Base-by-base conservation (phyloP, 371 early-diverging fungal genomes). In the Mucor saturninus region DNA sequence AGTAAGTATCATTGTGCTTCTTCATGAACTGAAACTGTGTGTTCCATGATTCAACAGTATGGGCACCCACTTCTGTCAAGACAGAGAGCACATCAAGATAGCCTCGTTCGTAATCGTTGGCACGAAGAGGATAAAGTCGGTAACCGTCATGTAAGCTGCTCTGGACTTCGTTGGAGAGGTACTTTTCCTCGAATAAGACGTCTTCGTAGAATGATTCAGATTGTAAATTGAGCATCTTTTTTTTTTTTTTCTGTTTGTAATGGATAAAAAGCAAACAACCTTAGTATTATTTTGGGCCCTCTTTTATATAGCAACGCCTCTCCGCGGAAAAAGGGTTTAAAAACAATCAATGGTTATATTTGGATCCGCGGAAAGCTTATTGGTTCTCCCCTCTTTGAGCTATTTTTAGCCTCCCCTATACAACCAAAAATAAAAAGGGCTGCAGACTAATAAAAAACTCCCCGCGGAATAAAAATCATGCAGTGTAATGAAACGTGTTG, bases 91-190 rank as follows among this genome's bases (percentile, higher is more conserved):
- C 83, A 10, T 90, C 75, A 29, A 94, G 76, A 72, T 89, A 91
- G 10, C 90, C 90, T 32, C 85, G 78, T 59, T 92, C 91, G 72
- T 88, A 96, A 77, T 98, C 98, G 14, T 83, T 83, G n/a, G 83
- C 66, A 42, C 88, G 87, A 31, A 98, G 86, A 10, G 98, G 93
- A 6, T 96, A 84, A 49, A 97, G 73, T 5, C 74, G 76, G 73
- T 93, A 94, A 46, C 93, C 94, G 8, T 79, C 77, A 30, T 93
- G 94, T 42, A 98, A 76, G 45, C 81, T 69, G 14, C 79, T 76
- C 64, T 86, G 88, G n/a, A 95, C 89, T 32, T 90, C 79, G 13
- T 85, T 73, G 30, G 93, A 94, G 67, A 98, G 90, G 11, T 51
- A 67, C 59, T 93, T 82, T 54, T 79, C 59, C 56, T 86, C 79